phyloP scores from a whole-genome alignment of 1,284 basidiomycete genomes.

The Cutaneotrichosporon cavernicola region DNA sequence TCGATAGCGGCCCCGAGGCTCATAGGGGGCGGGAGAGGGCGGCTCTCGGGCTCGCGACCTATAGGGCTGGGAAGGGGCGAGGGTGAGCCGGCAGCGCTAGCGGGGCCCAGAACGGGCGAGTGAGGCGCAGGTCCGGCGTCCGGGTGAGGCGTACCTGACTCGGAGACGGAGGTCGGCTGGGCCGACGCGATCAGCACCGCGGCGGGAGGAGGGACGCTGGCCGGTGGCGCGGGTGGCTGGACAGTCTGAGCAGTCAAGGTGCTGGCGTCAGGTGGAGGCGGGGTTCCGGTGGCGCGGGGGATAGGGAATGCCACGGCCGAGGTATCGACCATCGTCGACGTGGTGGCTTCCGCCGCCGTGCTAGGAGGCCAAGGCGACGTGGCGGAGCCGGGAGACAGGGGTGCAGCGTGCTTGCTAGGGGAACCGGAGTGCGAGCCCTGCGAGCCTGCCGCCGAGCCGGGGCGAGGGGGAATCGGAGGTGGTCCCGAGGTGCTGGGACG shows the following conservation, averaged over 20 bases:
- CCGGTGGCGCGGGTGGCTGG: neutral
- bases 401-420: neutral
- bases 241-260: neutral
- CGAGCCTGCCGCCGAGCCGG: neutral
- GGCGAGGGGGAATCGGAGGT: neutral
- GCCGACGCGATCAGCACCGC: neutral
- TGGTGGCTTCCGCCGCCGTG: neutral
- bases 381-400: neutral
- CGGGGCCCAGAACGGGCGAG: neutral
- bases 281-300: neutral
- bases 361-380: neutral
- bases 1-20: neutral
- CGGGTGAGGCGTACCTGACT: neutral
- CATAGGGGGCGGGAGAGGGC: neutral
- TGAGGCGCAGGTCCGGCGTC: neutral
- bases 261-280: neutral
- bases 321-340: neutral
- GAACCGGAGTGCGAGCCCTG: neutral
- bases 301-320: neutral
- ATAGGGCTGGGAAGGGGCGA: slow-evolving; percentile 3
- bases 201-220: neutral
- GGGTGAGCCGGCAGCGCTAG: neutral
- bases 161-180: neutral
- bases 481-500: neutral
- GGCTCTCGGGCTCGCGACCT: neutral